Evolutionary conservation across 202 grass and related monocot genomes (phyloP), one percentile per base, ranked within the genome.

Genomic region (Elaeis oleifera): DNA sequence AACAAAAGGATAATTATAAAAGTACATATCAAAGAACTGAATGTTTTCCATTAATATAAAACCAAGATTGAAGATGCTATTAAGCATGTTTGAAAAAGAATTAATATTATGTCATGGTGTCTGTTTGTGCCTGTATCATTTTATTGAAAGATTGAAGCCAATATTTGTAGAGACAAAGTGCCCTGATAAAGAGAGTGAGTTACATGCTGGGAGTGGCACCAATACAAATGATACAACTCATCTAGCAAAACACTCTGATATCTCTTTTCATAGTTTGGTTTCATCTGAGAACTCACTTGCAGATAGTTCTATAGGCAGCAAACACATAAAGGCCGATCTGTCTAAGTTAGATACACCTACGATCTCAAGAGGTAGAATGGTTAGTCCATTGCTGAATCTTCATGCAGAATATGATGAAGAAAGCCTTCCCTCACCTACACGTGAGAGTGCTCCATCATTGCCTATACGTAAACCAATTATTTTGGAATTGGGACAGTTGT

Each of bases 361-460:
- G 4, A 16, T 31, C 16, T 68, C 61, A 19, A 92, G 61, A 68
- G 81, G 78, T 73, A 80, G 61, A 74, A 66, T 71, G 16, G 63
- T 84, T 76, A 88, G 85, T 53, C 94, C 82, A 39, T 70, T 92
- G 70, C 69, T 99, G 69, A 82, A 99, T 78, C 88, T 92, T 76
- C 88, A 99, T 77, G 82, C 82, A 48, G 94, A 89, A 76, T 89
- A 97, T 77, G 20, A 89, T 27, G 94, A 89, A 78, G 89, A 78
- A 66, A 99, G 84, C 75, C 81, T 99, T 22, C 94, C 94, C 18
- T 92, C 94, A 2, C 94, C 85, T 20, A 20, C 20, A 20, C 0
- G 20, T 20, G 20, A 20, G 20, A 20, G 20, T 20, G 20, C 20
- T 20, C 20, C 20, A 20, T 20, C 20, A 20, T 20, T 20, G 20